Base-by-base conservation (phyloP, 495 filamentous ascomycete species). In the Entonaema liquescens region DNA sequence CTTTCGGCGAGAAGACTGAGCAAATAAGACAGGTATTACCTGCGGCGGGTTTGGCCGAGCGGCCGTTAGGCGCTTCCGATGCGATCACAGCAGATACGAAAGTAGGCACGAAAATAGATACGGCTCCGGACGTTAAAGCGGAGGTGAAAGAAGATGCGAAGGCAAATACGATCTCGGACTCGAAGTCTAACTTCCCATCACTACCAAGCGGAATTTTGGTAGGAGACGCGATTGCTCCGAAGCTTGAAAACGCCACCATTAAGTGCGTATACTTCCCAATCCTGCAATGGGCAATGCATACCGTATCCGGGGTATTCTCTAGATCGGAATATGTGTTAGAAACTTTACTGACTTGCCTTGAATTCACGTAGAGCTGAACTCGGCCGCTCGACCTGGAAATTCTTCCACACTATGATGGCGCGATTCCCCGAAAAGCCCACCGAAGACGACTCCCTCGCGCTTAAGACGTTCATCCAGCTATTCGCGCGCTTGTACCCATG, bases 401-500 rank as follows among this genome's bases (percentile, higher is more conserved):
- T 97, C 71, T 88, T 99, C 74, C 95, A 99, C 80, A 99, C 96
- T 1, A 95, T 93, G 78, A 93, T 98, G 87, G 91, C 93, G 36
- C 90, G 94, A 60, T 99, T 95, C 81, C 96, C 95, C 42, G 92
- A 94, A 70, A 86, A 90, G 60, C 95, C 95, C 0, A 91, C 91
- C 0, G 77, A 85, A 58, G 93, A 97, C 70, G 94, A 99, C 75
- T 90, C 91, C 62, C 85, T 91, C 42, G 93, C 96, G 2, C 84
- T 99, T 40, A 88, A 89, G 68, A 91, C 91, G 5, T 98, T 91
- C 80, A 89, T 99, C 70, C 89, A 93, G 76, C 87, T 99, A 2
- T 98, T 98, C 73, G 91, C 93, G 28, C 89, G 95, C 40, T 81
- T 99, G 6, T 99, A 99, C 78, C 96, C 96, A 44, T 96, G 94